Conservation (phyloP, 257 asterid species). For the Coffea canephora region DNA sequence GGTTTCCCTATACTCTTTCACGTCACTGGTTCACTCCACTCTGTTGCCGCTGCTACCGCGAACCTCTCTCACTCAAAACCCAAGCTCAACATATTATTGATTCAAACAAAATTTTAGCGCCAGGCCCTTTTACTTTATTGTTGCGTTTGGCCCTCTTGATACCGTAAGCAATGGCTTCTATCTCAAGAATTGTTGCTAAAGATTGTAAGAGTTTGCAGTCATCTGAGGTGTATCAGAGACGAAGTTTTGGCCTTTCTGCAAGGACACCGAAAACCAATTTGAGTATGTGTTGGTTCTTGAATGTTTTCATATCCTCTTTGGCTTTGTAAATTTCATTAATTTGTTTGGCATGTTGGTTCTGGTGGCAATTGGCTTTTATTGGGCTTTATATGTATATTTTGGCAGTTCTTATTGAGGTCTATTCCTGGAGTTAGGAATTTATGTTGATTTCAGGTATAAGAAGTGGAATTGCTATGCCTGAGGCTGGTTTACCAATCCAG, state of each 20-base stretch:
- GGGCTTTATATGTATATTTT: background rate
- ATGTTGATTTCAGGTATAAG: conserved; percentile 26
- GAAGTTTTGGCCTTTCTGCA: conserved; percentile 20
- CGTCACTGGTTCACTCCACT: background rate
- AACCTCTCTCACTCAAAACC: conserved; percentile 13
- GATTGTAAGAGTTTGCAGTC: conserved; percentile 27
- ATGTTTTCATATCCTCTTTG: background rate
- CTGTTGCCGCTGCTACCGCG: background rate
- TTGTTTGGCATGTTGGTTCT: background rate
- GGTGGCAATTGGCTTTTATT: conserved; percentile 4
- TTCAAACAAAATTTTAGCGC: background rate
- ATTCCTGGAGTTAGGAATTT: background rate
- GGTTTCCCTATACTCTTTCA: conserved; percentile 2
- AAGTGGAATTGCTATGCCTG: conserved; percentile 19
- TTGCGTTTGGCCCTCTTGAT: conserved; percentile 4
- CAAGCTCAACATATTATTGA: conserved; percentile 6
- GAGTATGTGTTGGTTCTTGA: conserved; percentile 24
- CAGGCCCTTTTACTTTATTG: background rate
- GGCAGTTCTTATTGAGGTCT: background rate
- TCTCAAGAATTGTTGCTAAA: conserved; percentile 37
- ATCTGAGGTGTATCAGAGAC: conserved; percentile 20
- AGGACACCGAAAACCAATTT: conserved; percentile 17
- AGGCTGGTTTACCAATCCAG: conserved; percentile 24
- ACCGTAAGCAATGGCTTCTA: conserved; percentile 30
- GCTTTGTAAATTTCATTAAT: background rate